Conservation (phyloP, 768 basidiomycete species). For the Aureoboletus auriporus region DNA sequence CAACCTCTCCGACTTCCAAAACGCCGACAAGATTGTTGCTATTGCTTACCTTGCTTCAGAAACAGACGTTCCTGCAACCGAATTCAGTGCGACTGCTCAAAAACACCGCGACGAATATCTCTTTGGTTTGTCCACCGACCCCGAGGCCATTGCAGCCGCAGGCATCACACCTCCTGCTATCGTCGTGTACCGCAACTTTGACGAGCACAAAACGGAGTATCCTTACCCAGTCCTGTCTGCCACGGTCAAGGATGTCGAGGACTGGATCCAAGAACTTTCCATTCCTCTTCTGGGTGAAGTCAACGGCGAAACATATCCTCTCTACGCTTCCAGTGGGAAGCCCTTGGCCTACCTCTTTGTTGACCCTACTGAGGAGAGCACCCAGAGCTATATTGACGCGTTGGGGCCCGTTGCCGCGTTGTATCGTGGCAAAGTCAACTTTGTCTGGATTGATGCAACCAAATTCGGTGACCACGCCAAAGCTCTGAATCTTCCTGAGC, state of each 20-base stretch:
- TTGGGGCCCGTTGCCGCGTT: slow-evolving; percentile 76
- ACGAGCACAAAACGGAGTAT: slow-evolving; percentile 72
- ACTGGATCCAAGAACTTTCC: slow-evolving; percentile 80
- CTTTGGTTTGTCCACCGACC: slow-evolving; percentile 82
- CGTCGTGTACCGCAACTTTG: slow-evolving; percentile 89
- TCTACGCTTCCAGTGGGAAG: slow-evolving; percentile 76
- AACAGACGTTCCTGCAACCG: slow-evolving; percentile 63
- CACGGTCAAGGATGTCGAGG: slow-evolving; percentile 57
- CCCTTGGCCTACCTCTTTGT: slow-evolving; percentile 95
- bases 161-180: slow-evolving; percentile 79
- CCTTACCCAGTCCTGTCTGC: slow-evolving; percentile 56
- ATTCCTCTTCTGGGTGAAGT: slow-evolving; percentile 91
- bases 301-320: slow-evolving; percentile 86
- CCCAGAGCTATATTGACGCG: slow-evolving; percentile 59
- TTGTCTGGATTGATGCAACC: slow-evolving; percentile 96
- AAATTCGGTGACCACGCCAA: slow-evolving; percentile 96
- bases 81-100: slow-evolving; percentile 79
- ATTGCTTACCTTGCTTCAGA: slow-evolving; percentile 79
- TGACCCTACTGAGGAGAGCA: slow-evolving; percentile 68
- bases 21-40: slow-evolving; percentile 85
- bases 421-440: slow-evolving; percentile 87
- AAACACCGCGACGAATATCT: slow-evolving; percentile 90
- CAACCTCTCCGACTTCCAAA: slow-evolving; percentile 82
- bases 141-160: slow-evolving; percentile 60
- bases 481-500: slow-evolving; percentile 80